phyloP scores from a whole-genome alignment of 2,329 filamentous ascomycete species.

The Sclerotinia nivalis region DNA sequence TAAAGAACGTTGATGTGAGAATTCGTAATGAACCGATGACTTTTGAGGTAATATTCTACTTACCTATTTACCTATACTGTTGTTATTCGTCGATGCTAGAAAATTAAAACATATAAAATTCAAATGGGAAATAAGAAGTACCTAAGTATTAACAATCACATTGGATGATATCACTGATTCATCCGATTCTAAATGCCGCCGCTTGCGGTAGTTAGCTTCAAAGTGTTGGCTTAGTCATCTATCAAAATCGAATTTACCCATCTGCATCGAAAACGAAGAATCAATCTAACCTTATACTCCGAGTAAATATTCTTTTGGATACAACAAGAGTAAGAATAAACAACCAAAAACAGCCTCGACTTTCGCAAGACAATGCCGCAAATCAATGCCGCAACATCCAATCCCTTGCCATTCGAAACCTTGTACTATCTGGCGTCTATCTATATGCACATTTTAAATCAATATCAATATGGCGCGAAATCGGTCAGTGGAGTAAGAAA shows the following conservation, averaged over 20 bases:
- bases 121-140: background rate
- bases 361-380: background rate
- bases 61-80: background rate
- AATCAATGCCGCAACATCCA: background rate
- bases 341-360: conserved; percentile 1
- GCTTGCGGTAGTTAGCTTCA: conserved; percentile 16
- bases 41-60: background rate
- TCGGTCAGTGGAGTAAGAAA: conserved; percentile 1
- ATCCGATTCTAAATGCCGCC: conserved; percentile 16
- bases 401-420: background rate
- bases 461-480: background rate
- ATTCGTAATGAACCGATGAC: background rate
- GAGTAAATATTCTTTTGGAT: too few relatives aligned
- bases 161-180: background rate
- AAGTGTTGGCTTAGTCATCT: conserved; percentile 14
- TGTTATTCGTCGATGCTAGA: too few relatives aligned
- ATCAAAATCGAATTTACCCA: background rate
- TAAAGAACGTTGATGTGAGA: background rate
- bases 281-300: background rate
- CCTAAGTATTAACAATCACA: background rate
- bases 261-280: background rate
- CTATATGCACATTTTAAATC: background rate
- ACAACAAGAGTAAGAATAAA: background rate
- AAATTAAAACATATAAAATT: background rate
- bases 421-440: background rate